Conservation (phyloP, 192 early-diverging fungal genomes). For the Coemansia erecta region DNA sequence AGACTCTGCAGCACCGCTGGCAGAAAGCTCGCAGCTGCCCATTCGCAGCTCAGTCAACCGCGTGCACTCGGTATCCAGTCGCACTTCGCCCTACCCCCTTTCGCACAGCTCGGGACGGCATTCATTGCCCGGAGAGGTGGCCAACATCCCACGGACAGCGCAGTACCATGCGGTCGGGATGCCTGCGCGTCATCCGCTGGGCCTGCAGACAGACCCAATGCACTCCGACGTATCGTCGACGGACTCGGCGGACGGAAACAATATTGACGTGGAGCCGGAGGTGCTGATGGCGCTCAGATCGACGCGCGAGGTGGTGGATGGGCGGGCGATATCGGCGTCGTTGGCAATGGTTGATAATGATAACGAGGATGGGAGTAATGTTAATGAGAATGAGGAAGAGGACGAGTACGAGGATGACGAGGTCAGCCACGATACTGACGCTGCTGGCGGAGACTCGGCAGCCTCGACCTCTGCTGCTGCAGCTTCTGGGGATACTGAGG, state of each 20-base stretch:
- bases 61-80: constrained; percentile 14
- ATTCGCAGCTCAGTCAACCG: constrained; percentile 12
- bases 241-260: constrained; percentile 20
- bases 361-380: not conserved
- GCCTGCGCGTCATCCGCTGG: constrained; percentile 49
- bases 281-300: no score
- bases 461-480: no score
- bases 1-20: not conserved
- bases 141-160: constrained; percentile 47
- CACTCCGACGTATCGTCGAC: constrained; percentile 35
- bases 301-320: no score
- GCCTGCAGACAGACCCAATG: constrained; percentile 35
- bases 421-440: not conserved
- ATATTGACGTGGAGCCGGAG: no score
- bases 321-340: not conserved
- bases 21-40: constrained; percentile 27
- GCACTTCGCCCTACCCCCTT: constrained; percentile 28
- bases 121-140: constrained; percentile 16
- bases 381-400: not conserved
- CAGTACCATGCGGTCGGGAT: constrained; percentile 48
- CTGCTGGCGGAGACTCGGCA: not conserved
- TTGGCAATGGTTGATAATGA: constrained; percentile 1
- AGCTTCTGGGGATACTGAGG: no score
- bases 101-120: constrained; percentile 9
- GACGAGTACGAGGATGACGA: not conserved